Conservation (phyloP, 1,284 basidiomycete species). For the Leucoagaricus sp. region DNA sequence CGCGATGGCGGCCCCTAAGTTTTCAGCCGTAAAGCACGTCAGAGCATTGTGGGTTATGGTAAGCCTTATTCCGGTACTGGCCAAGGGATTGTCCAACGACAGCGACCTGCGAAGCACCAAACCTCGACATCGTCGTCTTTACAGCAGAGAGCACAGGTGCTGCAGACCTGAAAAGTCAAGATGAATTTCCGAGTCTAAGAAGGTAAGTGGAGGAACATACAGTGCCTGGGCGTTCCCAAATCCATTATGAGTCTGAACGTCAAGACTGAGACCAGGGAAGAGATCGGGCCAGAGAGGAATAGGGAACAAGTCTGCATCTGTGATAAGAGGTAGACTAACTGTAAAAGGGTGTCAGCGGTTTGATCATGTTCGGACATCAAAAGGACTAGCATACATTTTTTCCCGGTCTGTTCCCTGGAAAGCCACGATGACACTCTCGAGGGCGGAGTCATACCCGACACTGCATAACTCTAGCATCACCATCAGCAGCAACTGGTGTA, state of each 20-base stretch:
- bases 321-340: constrained; percentile 48
- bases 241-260: constrained; percentile 56
- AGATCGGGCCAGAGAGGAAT: constrained; percentile 41
- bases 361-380: not conserved
- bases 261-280: constrained; percentile 57
- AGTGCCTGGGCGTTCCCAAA: constrained; percentile 54
- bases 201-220: constrained; percentile 32
- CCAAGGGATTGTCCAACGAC: constrained; percentile 59
- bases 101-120: constrained; percentile 44
- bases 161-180: constrained; percentile 43
- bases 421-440: constrained; percentile 45
- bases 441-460: constrained; percentile 32
- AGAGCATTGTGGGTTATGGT: not conserved
- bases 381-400: constrained; percentile 42
- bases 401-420: constrained; percentile 54
- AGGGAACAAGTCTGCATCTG: constrained; percentile 51
- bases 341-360: not conserved
- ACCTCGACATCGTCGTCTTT: constrained; percentile 39
- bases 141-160: constrained; percentile 49
- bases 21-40: too few species aligned
- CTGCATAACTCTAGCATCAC: constrained; percentile 53
- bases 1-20: constrained; percentile 56
- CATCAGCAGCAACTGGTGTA: constrained; percentile 58
- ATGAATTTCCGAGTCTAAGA: not conserved
- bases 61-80: constrained; percentile 20